Evolutionary conservation across 176 grass and related monocot genomes (phyloP), one percentile per base, ranked within the genome.

Genomic region (Pontederia paniculata): DNA sequence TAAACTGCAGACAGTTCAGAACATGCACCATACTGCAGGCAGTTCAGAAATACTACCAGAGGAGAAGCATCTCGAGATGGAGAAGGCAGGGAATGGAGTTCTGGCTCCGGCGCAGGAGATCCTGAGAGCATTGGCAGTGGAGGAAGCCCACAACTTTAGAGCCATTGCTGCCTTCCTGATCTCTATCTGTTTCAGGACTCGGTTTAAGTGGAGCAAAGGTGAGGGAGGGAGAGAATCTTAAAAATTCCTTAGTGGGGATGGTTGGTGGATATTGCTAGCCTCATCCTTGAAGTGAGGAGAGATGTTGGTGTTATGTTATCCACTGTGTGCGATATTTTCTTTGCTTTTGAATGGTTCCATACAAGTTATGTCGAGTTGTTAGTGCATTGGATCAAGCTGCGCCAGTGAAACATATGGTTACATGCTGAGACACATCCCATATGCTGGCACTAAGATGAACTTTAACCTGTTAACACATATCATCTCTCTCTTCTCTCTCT

Each of bases 61-160:
- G 44, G 75, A 70, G 75, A 84, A 84, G 55, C 77, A 74, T 63
- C 71, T 75, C 44, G 71, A 75, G 65, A 83, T 69, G 50, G 69
- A 69, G 17, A 66, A 78, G 52, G 70, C 70, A 55, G 75, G 52
- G 9, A 76, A 63, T 42, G 60, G 43, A 28, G 57, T 52, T 22
- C 25, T 74, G 60, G 37, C 58, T 42, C 54, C 72, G 23, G 11
- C 42, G 57, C 52, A 62, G 18, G 64, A 82, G 65, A 88, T 75
- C 58, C 68, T 88, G 44, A 88, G 58, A 9, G 79, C 79, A 61
- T 76, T 79, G 71, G 84, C 84, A 48, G 84, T 76, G 10, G 79
- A 88, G 37, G 63, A 66, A 52, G 63, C 63, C 63, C 63, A 66
- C 15, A 66, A 45, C 47, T 66, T 66, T n/a, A 66, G 63, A 66